These are phyloP conservation scores for Thermomucor indicae-seudaticae DNA, from an alignment of 371 early-diverging fungal genomes.

Conservation along the genomic window DNA sequence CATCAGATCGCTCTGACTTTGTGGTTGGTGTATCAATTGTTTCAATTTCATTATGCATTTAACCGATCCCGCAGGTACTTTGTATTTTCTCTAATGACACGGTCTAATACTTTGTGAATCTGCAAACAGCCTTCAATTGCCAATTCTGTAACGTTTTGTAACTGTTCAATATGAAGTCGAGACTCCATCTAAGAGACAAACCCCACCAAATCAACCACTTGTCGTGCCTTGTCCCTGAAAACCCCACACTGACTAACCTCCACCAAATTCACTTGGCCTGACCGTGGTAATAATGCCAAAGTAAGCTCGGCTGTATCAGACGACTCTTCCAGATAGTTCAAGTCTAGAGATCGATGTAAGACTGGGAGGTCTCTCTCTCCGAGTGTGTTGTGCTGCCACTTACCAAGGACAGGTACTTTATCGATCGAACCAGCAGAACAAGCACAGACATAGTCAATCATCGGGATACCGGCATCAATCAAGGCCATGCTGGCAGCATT, in stretches of 20 bases:
- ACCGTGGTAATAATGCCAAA: constrained; percentile 81
- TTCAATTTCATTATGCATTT: too few relatives aligned
- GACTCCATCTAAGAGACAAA: constrained; percentile 75
- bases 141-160: constrained; percentile 72
- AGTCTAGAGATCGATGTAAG: constrained; percentile 45
- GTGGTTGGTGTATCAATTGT: too few relatives aligned
- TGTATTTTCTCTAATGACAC: constrained; percentile 65
- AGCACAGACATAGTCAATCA: constrained; percentile 93
- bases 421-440: constrained; percentile 90
- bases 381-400: not conserved
- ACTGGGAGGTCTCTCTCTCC: not conserved
- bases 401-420: constrained; percentile 76
- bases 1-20: too few relatives aligned
- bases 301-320: constrained; percentile 87
- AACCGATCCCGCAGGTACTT: constrained; percentile 38
- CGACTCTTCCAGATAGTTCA: constrained; percentile 88
- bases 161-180: constrained; percentile 78
- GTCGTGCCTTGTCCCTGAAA: not conserved
- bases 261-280: constrained; percentile 74
- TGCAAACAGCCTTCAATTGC: constrained; percentile 85
- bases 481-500: constrained; percentile 94
- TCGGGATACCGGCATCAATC: constrained; percentile 97
- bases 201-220: not conserved
- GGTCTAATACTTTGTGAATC: constrained; percentile 73
- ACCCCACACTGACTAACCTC: constrained; percentile 32